phyloP scores from a whole-genome alignment of 768 basidiomycete species.

The Lyophyllum decastes region DNA sequence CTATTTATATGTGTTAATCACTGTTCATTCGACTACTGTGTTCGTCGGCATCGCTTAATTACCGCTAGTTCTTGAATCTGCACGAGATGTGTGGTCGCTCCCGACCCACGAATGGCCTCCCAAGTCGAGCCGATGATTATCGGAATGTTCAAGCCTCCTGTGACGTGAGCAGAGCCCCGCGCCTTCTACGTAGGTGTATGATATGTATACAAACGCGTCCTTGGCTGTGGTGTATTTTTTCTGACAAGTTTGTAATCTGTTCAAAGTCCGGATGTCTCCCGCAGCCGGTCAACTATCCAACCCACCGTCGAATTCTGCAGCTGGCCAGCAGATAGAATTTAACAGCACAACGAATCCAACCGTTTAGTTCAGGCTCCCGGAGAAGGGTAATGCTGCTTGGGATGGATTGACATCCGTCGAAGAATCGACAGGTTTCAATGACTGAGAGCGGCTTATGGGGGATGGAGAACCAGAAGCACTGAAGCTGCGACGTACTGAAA shows the following conservation, averaged over 20 bases:
- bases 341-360: slow-evolving; percentile 24
- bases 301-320: slow-evolving; percentile 45
- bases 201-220: neutral
- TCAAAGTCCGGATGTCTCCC: slow-evolving; percentile 26
- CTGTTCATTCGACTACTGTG: no score
- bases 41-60: neutral
- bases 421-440: slow-evolving; percentile 22
- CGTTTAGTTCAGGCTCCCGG: slow-evolving; percentile 40
- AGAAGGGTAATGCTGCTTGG: slow-evolving; percentile 39
- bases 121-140: slow-evolving; percentile 10
- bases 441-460: no score
- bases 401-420: slow-evolving; percentile 35
- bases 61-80: neutral
- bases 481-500: no score
- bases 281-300: slow-evolving; percentile 37
- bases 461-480: no score
- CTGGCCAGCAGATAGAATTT: slow-evolving; percentile 43
- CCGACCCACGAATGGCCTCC: slow-evolving; percentile 6
- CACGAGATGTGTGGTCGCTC: neutral
- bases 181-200: neutral
- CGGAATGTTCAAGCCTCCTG: no score
- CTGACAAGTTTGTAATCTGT: slow-evolving; percentile 28
- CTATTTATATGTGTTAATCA: neutral
- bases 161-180: slow-evolving; percentile 22
- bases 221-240: no score